phyloP scores from a whole-genome alignment of 2,329 filamentous ascomycete genomes.

The Hypoxylon rubiginosum region DNA sequence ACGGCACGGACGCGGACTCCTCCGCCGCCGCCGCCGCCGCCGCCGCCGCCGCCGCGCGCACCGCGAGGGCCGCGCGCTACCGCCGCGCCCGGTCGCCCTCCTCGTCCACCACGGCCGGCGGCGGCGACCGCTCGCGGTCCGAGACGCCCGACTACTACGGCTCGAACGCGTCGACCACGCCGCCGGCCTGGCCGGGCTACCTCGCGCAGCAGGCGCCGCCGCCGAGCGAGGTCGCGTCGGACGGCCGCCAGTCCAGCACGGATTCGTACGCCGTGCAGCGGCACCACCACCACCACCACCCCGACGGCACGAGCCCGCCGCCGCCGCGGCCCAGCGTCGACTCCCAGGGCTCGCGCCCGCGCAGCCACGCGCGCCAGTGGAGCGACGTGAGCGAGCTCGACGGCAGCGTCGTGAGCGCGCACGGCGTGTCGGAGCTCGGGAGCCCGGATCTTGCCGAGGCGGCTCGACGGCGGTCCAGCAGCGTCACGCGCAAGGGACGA shows the following conservation, averaged over 20 bases:
- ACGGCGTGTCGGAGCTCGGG: conserved; percentile 57
- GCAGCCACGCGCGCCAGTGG: conserved; percentile 57
- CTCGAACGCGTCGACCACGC: conserved; percentile 43
- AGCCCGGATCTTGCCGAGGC: conserved; percentile 48
- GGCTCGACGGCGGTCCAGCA: conserved; percentile 53
- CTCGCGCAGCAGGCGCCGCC: conserved; percentile 37
- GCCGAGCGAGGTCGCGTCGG: conserved; percentile 36
- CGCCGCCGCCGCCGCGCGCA: conserved; percentile 54
- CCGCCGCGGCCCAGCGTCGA: conserved; percentile 53
- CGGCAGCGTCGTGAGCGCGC: conserved; percentile 49
- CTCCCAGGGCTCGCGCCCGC: conserved; percentile 54
- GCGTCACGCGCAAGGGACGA: conserved; percentile 37
- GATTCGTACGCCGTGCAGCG: conserved; percentile 43
- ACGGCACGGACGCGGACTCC: conserved; percentile 57
- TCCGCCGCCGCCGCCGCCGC: too few species aligned
- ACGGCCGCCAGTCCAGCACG: conserved; percentile 48
- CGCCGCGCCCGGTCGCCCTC: conserved; percentile 45
- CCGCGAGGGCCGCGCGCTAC: conserved; percentile 43
- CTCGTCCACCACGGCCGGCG: conserved; percentile 15
- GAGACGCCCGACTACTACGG: conserved; percentile 39
- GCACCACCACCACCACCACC: too few species aligned
- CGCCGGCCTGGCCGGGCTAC: conserved; percentile 40
- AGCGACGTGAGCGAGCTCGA: conserved; percentile 62
- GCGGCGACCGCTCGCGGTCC: conserved; percentile 39
- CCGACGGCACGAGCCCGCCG: conserved; percentile 43